These are phyloP conservation scores for Aspergillaceae sp. DNA, from an alignment of 2,329 filamentous ascomycete species.

Conservation along the genomic window DNA sequence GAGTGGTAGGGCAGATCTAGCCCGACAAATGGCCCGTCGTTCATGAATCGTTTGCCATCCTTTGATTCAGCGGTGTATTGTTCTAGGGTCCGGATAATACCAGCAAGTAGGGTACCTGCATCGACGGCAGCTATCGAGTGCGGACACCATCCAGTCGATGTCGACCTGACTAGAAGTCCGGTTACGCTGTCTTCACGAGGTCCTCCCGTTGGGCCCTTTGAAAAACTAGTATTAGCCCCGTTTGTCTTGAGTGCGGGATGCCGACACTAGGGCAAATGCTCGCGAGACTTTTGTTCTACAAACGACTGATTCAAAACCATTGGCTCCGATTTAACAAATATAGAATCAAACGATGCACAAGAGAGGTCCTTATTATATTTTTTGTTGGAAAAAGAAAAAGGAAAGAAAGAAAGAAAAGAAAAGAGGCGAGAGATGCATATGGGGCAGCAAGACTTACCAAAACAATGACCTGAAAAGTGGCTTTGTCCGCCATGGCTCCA, in stretches of 20 bases:
- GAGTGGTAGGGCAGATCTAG: constrained; percentile 60
- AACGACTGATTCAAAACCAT: neutral
- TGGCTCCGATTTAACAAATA: too few species aligned
- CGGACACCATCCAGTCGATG: constrained; percentile 67
- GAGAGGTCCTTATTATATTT: neutral
- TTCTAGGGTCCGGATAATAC: constrained; percentile 72
- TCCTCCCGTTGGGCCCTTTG: constrained; percentile 78
- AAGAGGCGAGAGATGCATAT: neutral
- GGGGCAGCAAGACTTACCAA: constrained; percentile 48
- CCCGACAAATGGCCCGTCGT: constrained; percentile 70
- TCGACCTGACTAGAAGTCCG: constrained; percentile 77
- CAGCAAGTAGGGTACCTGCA: constrained; percentile 78
- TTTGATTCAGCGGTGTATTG: constrained; percentile 16
- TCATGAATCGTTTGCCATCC: constrained; percentile 21
- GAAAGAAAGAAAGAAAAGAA: constrained; percentile 1
- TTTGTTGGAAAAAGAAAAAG: neutral
- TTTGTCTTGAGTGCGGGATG: constrained; percentile 9
- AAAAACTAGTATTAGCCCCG: constrained; percentile 18
- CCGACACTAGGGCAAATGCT: constrained; percentile 3
- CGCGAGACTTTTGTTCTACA: too few species aligned
- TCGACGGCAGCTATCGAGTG: constrained; percentile 87
- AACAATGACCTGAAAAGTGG: constrained; percentile 64
- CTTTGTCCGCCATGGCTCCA: constrained; percentile 15
- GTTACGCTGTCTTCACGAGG: constrained; percentile 86
- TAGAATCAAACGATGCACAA: neutral